Percentiles rank a stretch among this genome's conserved stretches.
Evolutionary conservation across 257 asterid species (phyloP).

Genomic region (Jacaranda copaia): DNA sequence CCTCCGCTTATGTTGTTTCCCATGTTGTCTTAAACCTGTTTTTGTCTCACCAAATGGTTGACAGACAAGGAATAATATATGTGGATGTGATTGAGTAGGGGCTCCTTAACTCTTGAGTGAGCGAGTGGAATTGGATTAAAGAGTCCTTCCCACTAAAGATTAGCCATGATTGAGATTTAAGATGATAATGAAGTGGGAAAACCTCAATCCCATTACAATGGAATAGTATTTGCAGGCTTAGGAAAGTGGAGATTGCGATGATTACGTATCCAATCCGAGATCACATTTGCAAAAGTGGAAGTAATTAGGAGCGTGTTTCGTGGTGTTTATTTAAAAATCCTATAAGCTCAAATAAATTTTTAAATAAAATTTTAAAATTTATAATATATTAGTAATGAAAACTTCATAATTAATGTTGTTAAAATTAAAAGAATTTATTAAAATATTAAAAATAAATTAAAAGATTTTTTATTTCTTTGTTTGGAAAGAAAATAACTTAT

Average conservation of each 20-base stretch:
- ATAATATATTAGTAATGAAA: too few relatives aligned
- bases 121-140: conserved; percentile 16
- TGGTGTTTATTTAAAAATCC: too few relatives aligned
- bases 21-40: conserved; percentile 39
- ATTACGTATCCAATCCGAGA: too few relatives aligned
- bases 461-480: too few relatives aligned
- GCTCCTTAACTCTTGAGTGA: neutral
- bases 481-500: too few relatives aligned
- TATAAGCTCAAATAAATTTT: too few relatives aligned
- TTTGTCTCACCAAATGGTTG: neutral
- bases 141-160: conserved; percentile 34
- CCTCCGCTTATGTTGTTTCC: conserved; percentile 60
- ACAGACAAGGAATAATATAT: neutral
- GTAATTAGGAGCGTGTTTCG: too few relatives aligned
- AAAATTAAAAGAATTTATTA: too few relatives aligned
- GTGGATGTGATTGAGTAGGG: conserved; percentile 11
- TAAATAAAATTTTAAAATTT: too few relatives aligned
- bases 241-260: neutral
- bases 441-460: too few relatives aligned
- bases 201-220: neutral
- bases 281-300: too few relatives aligned
- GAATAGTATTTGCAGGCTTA: conserved; percentile 1
- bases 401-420: too few relatives aligned
- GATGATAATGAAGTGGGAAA: conserved; percentile 35
- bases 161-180: conserved; percentile 21